Percentiles rank a stretch among this genome's conserved stretches.
Evolutionary conservation across 169 alveolate genomes (phyloP).

Genomic region (Plasmodium reichenowi): DNA sequence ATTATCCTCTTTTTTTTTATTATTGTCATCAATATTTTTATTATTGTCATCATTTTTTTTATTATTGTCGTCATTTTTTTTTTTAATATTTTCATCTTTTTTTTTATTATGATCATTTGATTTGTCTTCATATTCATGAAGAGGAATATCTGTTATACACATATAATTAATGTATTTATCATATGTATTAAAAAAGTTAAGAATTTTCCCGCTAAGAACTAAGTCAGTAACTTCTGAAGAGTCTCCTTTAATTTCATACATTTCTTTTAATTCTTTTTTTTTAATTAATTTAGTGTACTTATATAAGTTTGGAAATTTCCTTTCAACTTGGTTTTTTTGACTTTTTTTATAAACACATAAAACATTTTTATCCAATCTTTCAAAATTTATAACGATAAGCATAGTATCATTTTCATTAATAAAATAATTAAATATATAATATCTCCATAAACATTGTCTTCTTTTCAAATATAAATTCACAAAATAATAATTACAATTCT

Average conservation of each 20-base stretch:
- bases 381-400: slow-evolving; percentile 41
- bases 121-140: slow-evolving; percentile 33
- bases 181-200: slow-evolving; percentile 40
- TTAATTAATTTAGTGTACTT: slow-evolving; percentile 52
- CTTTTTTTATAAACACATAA: slow-evolving; percentile 60
- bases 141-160: slow-evolving; percentile 61
- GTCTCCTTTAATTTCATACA: slow-evolving; percentile 62
- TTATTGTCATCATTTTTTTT: background rate
- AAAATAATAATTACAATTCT: slow-evolving; percentile 58
- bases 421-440: slow-evolving; percentile 48
- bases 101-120: background rate
- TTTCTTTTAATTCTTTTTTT: slow-evolving; percentile 51
- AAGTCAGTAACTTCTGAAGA: slow-evolving; percentile 58
- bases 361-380: slow-evolving; percentile 48
- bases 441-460: slow-evolving; percentile 75
- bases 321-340: slow-evolving; percentile 42
- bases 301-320: slow-evolving; percentile 32
- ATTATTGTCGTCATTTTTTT: slow-evolving; percentile 7
- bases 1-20: slow-evolving; percentile 16
- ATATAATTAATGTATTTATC: slow-evolving; percentile 59
- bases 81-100: background rate
- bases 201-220: slow-evolving; percentile 50
- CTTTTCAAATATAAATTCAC: slow-evolving; percentile 44
- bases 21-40: background rate
- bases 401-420: slow-evolving; percentile 39